Conservation (phyloP, 2,329 filamentous ascomycete species). For the Pyricularia grisea region DNA sequence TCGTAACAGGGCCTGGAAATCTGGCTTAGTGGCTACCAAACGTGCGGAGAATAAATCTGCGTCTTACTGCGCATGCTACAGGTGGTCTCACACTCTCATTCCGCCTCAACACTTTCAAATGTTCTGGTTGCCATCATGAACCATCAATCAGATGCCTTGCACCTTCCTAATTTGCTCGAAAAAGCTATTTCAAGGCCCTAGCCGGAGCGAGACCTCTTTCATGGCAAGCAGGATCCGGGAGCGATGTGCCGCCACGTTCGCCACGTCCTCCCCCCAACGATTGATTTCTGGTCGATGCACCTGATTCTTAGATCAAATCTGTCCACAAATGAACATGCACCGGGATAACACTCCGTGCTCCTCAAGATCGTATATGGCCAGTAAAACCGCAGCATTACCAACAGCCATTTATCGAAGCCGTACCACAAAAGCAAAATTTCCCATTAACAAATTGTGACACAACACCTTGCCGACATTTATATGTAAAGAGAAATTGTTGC, state of each 20-base stretch:
- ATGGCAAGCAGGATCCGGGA: neutral
- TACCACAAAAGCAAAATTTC: neutral
- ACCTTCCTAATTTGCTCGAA: too few relatives aligned
- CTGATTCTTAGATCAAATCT: neutral
- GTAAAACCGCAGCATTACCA: neutral
- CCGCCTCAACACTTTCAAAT: too few relatives aligned
- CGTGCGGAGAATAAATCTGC: neutral
- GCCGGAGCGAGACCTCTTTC: neutral
- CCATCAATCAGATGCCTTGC: too few relatives aligned
- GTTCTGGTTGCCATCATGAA: too few relatives aligned
- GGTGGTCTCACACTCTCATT: too few relatives aligned
- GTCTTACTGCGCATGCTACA: neutral
- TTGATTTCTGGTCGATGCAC: neutral
- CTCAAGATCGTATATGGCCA: neutral
- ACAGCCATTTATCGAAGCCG: neutral
- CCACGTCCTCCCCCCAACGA: too few relatives aligned
- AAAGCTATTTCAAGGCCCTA: too few relatives aligned
- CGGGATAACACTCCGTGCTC: neutral
- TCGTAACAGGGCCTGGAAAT: too few relatives aligned
- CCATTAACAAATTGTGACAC: neutral
- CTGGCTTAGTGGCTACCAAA: neutral
- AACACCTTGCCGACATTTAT: neutral
- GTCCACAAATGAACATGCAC: neutral
- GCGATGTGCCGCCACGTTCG: neutral
- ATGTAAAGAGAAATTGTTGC: neutral